Conservation (phyloP, 2,329 filamentous ascomycete genomes). For the Aspergillus jensenii region DNA sequence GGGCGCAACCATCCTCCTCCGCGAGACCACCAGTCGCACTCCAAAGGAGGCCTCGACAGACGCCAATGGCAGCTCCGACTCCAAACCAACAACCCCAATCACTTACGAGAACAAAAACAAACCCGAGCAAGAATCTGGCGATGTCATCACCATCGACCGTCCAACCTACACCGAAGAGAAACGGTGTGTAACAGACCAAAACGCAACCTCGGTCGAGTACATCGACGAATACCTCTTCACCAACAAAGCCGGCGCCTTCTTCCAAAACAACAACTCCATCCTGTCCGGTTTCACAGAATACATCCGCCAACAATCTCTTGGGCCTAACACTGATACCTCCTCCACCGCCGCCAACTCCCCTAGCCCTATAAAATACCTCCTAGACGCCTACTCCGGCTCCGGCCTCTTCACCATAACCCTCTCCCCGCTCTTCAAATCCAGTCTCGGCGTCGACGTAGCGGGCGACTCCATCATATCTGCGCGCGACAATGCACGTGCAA, state of each 20-base stretch:
- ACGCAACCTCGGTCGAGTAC: conserved; percentile 81
- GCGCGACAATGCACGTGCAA: conserved; percentile 73
- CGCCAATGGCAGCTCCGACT: neutral
- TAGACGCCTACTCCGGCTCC: conserved; percentile 96
- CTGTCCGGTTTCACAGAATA: conserved; percentile 82
- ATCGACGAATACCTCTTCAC: conserved; percentile 80
- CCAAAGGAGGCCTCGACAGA: conserved; percentile 24
- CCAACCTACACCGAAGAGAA: conserved; percentile 72
- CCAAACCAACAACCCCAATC: conserved; percentile 17
- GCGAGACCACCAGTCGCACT: conserved; percentile 74
- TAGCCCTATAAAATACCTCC: conserved; percentile 72
- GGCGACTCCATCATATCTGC: conserved; percentile 75
- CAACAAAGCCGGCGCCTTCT: conserved; percentile 92
- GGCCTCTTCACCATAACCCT: conserved; percentile 97
- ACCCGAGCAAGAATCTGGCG: conserved; percentile 36
- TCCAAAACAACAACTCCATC: conserved; percentile 99
- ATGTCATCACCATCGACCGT: conserved; percentile 56
- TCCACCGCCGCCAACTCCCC: conserved; percentile 24
- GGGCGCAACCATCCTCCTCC: conserved; percentile 84
- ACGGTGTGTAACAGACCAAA: conserved; percentile 83
- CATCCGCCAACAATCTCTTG: conserved; percentile 74
- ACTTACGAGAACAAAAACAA: conserved; percentile 23
- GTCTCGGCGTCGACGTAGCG: conserved; percentile 88
- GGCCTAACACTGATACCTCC: conserved; percentile 55
- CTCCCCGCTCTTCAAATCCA: conserved; percentile 74